phyloP scores from a whole-genome alignment of 2,329 filamentous ascomycete species.

The Talaromyces albobiverticillius region DNA sequence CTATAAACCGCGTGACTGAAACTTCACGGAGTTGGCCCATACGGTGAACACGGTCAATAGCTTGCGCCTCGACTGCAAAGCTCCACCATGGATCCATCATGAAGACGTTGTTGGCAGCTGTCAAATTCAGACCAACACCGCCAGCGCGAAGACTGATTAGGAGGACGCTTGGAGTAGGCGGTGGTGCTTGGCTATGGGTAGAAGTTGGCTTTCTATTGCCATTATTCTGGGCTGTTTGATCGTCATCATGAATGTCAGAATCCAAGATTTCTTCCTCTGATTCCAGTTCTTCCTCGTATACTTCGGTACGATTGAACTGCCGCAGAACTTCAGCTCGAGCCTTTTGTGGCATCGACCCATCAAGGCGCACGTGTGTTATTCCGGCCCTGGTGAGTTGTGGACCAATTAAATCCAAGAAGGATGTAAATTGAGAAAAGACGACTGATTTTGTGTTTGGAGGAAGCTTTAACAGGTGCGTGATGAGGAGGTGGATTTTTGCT shows the following conservation, averaged over 20 bases:
- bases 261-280: constrained; percentile 30
- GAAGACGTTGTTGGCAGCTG: constrained; percentile 82
- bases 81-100: constrained; percentile 99
- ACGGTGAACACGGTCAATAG: constrained; percentile 93
- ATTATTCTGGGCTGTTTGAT: background rate
- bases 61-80: constrained; percentile 93
- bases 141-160: constrained; percentile 84
- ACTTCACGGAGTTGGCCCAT: constrained; percentile 93
- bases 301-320: constrained; percentile 60
- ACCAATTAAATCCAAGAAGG: constrained; percentile 87
- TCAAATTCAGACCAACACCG: constrained; percentile 90
- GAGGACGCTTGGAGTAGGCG: constrained; percentile 53
- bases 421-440: constrained; percentile 96
- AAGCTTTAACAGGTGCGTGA: constrained; percentile 69
- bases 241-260: background rate
- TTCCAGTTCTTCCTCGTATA: constrained; percentile 33
- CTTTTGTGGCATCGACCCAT: constrained; percentile 87
- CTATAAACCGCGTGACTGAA: constrained; percentile 81
- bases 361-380: constrained; percentile 80
- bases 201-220: constrained; percentile 15
- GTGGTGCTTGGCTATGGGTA: constrained; percentile 13
- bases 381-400: constrained; percentile 70
- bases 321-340: constrained; percentile 72
- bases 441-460: constrained; percentile 79
- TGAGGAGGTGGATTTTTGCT: constrained; percentile 79